A percentile compares a stretch with the other conserved stretches of the same genome.
Evolutionary conservation across 2,329 filamentous ascomycete genomes (phyloP).

Genomic region (Ophiostoma montium): DNA sequence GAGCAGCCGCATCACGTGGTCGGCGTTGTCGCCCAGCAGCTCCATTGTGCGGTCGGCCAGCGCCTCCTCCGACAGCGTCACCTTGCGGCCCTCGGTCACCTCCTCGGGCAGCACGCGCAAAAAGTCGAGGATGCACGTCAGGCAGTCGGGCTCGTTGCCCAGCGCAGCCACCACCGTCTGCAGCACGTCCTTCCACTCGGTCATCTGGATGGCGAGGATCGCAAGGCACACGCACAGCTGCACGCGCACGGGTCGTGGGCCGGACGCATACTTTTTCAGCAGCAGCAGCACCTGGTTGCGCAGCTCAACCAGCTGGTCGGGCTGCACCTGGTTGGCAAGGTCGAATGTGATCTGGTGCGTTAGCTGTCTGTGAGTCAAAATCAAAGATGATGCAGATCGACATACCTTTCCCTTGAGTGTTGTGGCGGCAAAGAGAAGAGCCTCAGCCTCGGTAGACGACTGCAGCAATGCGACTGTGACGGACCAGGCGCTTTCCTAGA

Average conservation of each 20-base stretch:
- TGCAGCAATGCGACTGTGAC: slow-evolving; percentile 78
- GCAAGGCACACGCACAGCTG: slow-evolving; percentile 92
- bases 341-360: slow-evolving; percentile 78
- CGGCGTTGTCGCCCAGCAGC: slow-evolving; percentile 78
- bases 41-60: slow-evolving; percentile 73
- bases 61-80: slow-evolving; percentile 97
- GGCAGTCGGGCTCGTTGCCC: slow-evolving; percentile 59
- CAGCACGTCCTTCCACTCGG: slow-evolving; percentile 86
- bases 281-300: slow-evolving; percentile 74
- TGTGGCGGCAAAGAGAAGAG: slow-evolving; percentile 88
- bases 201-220: slow-evolving; percentile 92
- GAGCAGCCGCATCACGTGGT: slow-evolving; percentile 73
- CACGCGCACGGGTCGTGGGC: slow-evolving; percentile 72
- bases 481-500: slow-evolving; percentile 77
- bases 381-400: background rate
- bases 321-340: slow-evolving; percentile 67
- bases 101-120: slow-evolving; percentile 94
- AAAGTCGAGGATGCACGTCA: slow-evolving; percentile 87
- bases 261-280: slow-evolving; percentile 65
- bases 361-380: too few species aligned
- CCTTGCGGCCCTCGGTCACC: slow-evolving; percentile 97
- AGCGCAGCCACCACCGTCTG: slow-evolving; percentile 66
- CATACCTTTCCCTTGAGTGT: slow-evolving; percentile 93
- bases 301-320: slow-evolving; percentile 58
- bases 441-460: slow-evolving; percentile 65